A percentile compares a stretch with the other conserved stretches of the same genome.
Evolutionary conservation across 2,329 filamentous ascomycete genomes (phyloP).

Genomic region (Fusarium transvaalense): DNA sequence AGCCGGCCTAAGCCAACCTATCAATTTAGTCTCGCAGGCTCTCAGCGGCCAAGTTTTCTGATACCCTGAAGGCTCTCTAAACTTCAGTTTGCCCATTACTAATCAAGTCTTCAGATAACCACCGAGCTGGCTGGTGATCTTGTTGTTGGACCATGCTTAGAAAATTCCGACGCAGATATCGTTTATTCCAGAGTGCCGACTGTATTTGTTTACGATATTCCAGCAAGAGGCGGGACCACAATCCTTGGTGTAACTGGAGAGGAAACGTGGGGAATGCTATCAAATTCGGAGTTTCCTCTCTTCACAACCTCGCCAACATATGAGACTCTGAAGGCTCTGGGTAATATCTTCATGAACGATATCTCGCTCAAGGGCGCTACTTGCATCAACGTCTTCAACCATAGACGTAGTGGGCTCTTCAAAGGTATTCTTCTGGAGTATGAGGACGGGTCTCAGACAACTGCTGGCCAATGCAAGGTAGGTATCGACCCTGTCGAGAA

Average conservation of each 20-base stretch:
- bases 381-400: background rate
- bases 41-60: too few relatives aligned
- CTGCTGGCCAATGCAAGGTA: background rate
- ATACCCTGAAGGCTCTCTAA: too few relatives aligned
- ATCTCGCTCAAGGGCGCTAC: background rate
- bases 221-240: background rate
- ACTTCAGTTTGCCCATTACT: background rate
- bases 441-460: background rate
- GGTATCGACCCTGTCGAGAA: background rate
- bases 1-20: too few relatives aligned
- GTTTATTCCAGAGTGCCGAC: background rate
- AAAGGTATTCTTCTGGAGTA: background rate
- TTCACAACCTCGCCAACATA: background rate
- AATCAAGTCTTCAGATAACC: background rate
- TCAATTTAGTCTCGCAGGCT: too few relatives aligned
- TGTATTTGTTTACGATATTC: background rate
- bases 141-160: background rate
- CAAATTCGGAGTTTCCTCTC: background rate
- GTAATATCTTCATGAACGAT: background rate
- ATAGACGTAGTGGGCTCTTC: background rate
- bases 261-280: background rate
- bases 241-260: background rate
- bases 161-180: background rate
- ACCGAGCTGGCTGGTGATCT: background rate
- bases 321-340: background rate